Evolutionary conservation across 306 rosid species (phyloP).

Genomic region (Sechiopsis laciniata): DNA sequence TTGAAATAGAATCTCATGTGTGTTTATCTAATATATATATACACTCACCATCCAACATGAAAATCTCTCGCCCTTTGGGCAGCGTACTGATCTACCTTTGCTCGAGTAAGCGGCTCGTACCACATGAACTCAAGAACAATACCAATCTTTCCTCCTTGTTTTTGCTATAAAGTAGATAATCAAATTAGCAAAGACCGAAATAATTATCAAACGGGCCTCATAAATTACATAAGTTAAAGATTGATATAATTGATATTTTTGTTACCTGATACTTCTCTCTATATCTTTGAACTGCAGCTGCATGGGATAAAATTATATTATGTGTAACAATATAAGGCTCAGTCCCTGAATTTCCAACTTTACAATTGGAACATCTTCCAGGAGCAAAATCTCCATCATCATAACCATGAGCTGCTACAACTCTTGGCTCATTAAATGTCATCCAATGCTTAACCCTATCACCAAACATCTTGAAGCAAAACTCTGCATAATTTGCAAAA

Average conservation of each 20-base stretch:
- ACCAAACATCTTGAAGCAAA: conserved; percentile 80
- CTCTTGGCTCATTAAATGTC: conserved; percentile 12
- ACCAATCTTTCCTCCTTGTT: conserved; percentile 65
- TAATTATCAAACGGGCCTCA: too few relatives aligned
- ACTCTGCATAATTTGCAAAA: conserved; percentile 72
- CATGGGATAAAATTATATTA: conserved; percentile 65
- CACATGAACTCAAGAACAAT: conserved; percentile 71
- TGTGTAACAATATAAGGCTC: conserved; percentile 79
- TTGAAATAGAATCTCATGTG: too few relatives aligned
- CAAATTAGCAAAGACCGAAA: too few relatives aligned
- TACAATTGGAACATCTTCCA: conserved; percentile 76
- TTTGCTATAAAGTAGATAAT: conserved; percentile 31
- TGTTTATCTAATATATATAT: too few relatives aligned
- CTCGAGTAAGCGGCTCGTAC: conserved; percentile 81
- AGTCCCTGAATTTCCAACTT: conserved; percentile 19
- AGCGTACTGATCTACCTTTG: conserved; percentile 45
- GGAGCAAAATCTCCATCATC: conserved; percentile 66
- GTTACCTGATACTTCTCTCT: conserved; percentile 57
- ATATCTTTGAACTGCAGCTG: conserved; percentile 73
- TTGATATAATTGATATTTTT: too few relatives aligned
- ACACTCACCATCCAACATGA: conserved; percentile 46
- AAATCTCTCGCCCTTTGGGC: neutral
- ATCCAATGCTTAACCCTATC: conserved; percentile 45
- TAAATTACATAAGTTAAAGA: too few relatives aligned
- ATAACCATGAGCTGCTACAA: conserved; percentile 78